Percentiles rank a stretch among this genome's conserved stretches.
Evolutionary conservation across 2,329 filamentous ascomycete species (phyloP).

Genomic region (Cryphonectria nitschkei): DNA sequence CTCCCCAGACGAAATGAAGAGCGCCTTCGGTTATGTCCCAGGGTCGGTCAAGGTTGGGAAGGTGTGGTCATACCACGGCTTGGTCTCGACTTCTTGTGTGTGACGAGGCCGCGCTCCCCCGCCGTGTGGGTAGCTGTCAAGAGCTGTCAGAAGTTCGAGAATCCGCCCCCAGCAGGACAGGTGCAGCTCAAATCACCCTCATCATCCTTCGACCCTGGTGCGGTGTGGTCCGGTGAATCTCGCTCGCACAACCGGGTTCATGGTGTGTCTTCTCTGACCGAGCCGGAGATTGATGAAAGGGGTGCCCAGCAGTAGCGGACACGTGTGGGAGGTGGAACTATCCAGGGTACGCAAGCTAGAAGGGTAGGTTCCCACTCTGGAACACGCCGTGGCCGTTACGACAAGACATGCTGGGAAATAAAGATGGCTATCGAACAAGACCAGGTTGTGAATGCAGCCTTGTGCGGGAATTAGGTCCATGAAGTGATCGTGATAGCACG

Average conservation of each 20-base stretch:
- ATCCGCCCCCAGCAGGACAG: not conserved
- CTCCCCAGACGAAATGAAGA: not conserved
- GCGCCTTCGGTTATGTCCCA: not conserved
- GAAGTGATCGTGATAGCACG: not conserved
- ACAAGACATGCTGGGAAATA: not conserved
- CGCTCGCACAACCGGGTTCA: not conserved
- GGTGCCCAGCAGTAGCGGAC: not conserved
- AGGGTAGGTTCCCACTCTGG: not conserved
- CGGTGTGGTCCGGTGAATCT: not conserved
- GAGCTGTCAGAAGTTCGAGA: constrained; percentile 5
- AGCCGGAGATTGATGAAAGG: not conserved
- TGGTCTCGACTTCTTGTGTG: not conserved
- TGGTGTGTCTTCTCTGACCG: not conserved
- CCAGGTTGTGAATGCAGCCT: not conserved
- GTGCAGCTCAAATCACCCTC: not conserved
- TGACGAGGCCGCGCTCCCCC: not conserved
- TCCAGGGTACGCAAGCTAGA: not conserved
- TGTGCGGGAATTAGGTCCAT: not conserved
- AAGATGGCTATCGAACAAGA: not conserved
- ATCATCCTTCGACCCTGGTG: not conserved
- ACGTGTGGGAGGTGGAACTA: constrained; percentile 2
- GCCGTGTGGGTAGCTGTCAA: constrained; percentile 15
- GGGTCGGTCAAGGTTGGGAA: not conserved
- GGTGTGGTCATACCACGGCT: constrained; percentile 7
- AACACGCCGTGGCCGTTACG: not conserved